These are phyloP conservation scores for Purshia tridentata DNA, from an alignment of 306 rosid species.

Conservation along the genomic window DNA sequence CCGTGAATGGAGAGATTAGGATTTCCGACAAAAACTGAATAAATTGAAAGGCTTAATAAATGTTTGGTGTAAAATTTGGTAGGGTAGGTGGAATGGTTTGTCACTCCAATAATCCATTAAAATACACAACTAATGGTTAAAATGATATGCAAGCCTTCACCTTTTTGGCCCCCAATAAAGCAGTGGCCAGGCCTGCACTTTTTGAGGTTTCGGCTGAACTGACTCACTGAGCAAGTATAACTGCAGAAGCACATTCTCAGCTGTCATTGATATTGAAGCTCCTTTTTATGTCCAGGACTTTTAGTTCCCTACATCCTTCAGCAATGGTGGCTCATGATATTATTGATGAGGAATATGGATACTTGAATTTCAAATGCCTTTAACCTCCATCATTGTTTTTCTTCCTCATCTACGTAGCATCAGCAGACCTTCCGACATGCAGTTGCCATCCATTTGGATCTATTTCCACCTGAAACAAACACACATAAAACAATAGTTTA, in stretches of 20 bases:
- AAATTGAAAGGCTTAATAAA: neutral
- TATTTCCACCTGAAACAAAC: slow-evolving; percentile 38
- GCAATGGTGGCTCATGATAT: no score
- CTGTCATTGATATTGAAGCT: no score
- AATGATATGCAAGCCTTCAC: neutral
- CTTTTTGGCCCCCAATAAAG: neutral
- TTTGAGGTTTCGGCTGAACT: no score
- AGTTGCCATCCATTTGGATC: slow-evolving; percentile 41
- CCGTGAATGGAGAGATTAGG: no score
- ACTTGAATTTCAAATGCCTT: no score
- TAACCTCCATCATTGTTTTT: neutral
- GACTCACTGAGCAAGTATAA: no score
- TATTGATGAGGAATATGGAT: no score
- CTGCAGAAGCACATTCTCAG: no score
- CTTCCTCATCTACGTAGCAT: slow-evolving; percentile 9
- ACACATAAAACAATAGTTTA: neutral
- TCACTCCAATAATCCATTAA: neutral
- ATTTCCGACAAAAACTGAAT: neutral
- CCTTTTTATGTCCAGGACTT: no score
- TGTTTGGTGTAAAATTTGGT: neutral
- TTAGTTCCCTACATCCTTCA: no score
- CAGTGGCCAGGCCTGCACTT: no score
- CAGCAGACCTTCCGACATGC: slow-evolving; percentile 24
- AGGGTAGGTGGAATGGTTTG: neutral
- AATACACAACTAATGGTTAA: neutral